A percentile compares a stretch with the other conserved stretches of the same genome.
Conservation (phyloP, 495 filamentous ascomycete species). For the Aspergillus leporis region DNA sequence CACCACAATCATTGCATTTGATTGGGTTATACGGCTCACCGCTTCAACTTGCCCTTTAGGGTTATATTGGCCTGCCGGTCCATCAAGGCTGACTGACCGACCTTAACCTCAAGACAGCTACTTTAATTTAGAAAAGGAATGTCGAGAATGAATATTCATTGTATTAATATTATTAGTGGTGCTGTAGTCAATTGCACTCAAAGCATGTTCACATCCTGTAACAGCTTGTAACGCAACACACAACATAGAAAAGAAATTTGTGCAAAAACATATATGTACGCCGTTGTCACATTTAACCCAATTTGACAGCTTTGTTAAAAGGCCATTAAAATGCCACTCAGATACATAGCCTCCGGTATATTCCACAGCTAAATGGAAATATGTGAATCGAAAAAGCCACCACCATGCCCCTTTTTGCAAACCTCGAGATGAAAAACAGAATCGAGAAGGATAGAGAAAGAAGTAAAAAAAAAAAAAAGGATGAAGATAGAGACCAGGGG, state of each 20-base stretch:
- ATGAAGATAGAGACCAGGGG: slow-evolving; percentile 1
- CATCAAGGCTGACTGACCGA: not conserved
- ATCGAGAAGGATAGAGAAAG: not conserved
- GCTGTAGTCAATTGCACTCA: not conserved
- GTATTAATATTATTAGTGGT: not conserved
- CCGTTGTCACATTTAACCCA: not conserved
- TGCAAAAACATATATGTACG: slow-evolving; percentile 5
- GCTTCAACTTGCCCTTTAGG: slow-evolving; percentile 9
- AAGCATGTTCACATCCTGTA: not conserved
- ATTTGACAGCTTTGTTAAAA: not conserved
- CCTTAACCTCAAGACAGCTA: not conserved
- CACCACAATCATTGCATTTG: not conserved
- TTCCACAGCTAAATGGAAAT: not conserved
- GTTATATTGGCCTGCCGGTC: slow-evolving; percentile 5
- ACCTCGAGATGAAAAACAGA: slow-evolving; percentile 1
- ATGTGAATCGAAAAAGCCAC: slow-evolving; percentile 4
- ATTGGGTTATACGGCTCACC: slow-evolving; percentile 6
- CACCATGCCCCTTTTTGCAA: not conserved
- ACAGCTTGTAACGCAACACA: not conserved
- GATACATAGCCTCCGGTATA: not conserved
- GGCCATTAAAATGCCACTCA: not conserved
- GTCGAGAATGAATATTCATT: not conserved
- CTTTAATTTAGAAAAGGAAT: not conserved
- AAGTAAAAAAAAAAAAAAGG: slow-evolving; percentile 7
- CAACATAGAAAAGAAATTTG: not conserved